phyloP scores from a whole-genome alignment of 2,329 filamentous ascomycete species.

The Leptographium flavum region DNA sequence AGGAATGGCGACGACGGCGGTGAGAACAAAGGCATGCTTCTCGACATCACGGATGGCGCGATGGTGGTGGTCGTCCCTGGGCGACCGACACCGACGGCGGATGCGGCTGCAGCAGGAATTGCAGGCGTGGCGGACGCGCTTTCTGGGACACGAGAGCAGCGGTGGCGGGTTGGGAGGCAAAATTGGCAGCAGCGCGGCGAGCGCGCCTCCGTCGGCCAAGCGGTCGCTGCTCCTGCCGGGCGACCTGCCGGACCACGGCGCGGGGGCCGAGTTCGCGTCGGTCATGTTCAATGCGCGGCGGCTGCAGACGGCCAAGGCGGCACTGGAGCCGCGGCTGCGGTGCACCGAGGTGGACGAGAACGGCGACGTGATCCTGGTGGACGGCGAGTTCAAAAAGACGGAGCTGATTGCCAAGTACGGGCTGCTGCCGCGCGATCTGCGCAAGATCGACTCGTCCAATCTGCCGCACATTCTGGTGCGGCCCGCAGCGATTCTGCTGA shows the following conservation, averaged over 20 bases:
- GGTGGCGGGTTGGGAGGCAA: too few relatives aligned
- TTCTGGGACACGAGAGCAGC: neutral
- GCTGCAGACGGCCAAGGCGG: slow-evolving; percentile 58
- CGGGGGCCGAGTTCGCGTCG: slow-evolving; percentile 11
- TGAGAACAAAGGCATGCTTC: neutral
- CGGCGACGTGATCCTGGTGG: slow-evolving; percentile 82
- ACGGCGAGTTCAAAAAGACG: slow-evolving; percentile 94
- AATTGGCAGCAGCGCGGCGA: neutral
- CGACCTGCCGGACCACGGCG: slow-evolving; percentile 38
- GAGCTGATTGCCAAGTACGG: slow-evolving; percentile 97
- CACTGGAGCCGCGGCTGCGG: slow-evolving; percentile 70
- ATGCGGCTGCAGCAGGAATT: neutral
- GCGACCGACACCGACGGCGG: neutral
- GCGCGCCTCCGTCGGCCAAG: too few relatives aligned
- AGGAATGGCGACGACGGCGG: neutral
- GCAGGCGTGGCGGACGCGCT: neutral
- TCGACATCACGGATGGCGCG: slow-evolving; percentile 4
- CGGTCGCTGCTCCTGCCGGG: slow-evolving; percentile 31
- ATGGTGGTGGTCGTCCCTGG: slow-evolving; percentile 1
- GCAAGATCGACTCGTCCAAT: slow-evolving; percentile 94
- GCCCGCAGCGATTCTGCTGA: slow-evolving; percentile 84
- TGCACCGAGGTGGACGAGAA: slow-evolving; percentile 93
- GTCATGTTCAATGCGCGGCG: slow-evolving; percentile 37
- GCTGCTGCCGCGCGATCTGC: slow-evolving; percentile 80
- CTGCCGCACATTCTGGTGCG: slow-evolving; percentile 91